phyloP scores from a whole-genome alignment of 148 eudicot species.

The Cornus florida region DNA sequence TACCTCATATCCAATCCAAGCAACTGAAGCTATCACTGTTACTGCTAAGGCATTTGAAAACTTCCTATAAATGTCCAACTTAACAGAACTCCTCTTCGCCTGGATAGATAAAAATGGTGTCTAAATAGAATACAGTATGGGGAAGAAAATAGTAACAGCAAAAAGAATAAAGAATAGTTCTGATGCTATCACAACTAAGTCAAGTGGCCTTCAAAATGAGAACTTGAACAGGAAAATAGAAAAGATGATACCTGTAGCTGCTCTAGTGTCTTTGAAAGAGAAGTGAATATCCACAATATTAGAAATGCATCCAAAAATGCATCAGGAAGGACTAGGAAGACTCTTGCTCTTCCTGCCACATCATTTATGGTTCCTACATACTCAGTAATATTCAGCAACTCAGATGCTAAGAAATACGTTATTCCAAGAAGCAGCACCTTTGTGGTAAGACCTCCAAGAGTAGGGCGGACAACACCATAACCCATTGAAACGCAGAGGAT shows the following conservation, averaged over 20 bases:
- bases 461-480: constrained; percentile 97
- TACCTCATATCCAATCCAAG: constrained; percentile 97
- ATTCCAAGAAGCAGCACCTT: constrained; percentile 87
- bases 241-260: constrained; percentile 73
- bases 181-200: background rate
- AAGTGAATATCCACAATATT: constrained; percentile 90
- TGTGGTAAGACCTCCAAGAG: constrained; percentile 93
- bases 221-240: background rate
- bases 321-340: constrained; percentile 84
- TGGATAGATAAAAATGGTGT: constrained; percentile 29
- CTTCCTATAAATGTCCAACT: constrained; percentile 90
- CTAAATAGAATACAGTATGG: background rate
- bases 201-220: background rate
- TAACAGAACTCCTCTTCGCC: constrained; percentile 83
- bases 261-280: constrained; percentile 93
- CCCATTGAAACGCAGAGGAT: constrained; percentile 94
- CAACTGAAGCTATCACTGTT: constrained; percentile 77
- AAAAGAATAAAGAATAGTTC: background rate
- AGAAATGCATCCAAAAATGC: constrained; percentile 85
- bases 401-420: constrained; percentile 86
- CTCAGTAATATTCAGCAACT: constrained; percentile 82
- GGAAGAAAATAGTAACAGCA: background rate
- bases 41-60: constrained; percentile 89
- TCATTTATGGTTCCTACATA: constrained; percentile 92
- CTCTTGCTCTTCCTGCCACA: constrained; percentile 81